phyloP scores from a whole-genome alignment of 495 filamentous ascomycete species.

The Penicillium parvum region DNA sequence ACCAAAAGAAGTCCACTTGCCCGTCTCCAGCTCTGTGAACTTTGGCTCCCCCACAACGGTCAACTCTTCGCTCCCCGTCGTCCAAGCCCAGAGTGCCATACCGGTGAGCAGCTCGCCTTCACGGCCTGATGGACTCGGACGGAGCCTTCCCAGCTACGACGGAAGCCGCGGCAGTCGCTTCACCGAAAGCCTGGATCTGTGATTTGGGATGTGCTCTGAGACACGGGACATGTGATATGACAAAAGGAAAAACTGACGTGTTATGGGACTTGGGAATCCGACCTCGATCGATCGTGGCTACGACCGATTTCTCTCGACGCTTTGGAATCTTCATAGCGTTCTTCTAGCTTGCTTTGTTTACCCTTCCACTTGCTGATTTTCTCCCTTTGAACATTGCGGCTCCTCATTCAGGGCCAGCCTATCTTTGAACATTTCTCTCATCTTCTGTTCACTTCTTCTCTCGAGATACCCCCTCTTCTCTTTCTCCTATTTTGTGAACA shows the following conservation, averaged over 20 bases:
- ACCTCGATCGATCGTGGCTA: constrained; percentile 1
- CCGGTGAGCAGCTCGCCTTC: constrained; percentile 21
- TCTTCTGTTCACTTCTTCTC: constrained; percentile 4
- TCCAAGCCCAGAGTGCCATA: constrained; percentile 23
- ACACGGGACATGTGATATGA: constrained; percentile 27
- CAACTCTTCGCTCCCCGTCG: constrained; percentile 19
- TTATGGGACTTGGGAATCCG: constrained; percentile 9
- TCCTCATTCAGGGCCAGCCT: constrained; percentile 1
- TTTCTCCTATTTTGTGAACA: constrained; percentile 3
- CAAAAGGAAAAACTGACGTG: constrained; percentile 19
- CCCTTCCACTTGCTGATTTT: no score
- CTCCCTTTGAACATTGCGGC: no score
- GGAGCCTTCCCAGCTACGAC: constrained; percentile 51
- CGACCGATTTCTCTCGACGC: constrained; percentile 3
- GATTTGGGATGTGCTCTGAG: constrained; percentile 5
- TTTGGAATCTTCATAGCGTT: constrained; percentile 3
- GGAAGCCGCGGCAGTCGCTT: constrained; percentile 55
- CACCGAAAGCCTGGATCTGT: constrained; percentile 41
- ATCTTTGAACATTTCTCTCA: constrained; percentile 1
- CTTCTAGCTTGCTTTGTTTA: neutral
- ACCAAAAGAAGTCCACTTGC: constrained; percentile 48
- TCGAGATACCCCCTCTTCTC: constrained; percentile 17
- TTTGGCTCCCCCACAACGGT: constrained; percentile 22
- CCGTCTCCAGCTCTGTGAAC: constrained; percentile 40
- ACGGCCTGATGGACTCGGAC: constrained; percentile 45